Percentiles rank a stretch among this genome's conserved stretches.
Conservation (phyloP, 2,329 filamentous ascomycete species). For the Fusarium anguioides region DNA sequence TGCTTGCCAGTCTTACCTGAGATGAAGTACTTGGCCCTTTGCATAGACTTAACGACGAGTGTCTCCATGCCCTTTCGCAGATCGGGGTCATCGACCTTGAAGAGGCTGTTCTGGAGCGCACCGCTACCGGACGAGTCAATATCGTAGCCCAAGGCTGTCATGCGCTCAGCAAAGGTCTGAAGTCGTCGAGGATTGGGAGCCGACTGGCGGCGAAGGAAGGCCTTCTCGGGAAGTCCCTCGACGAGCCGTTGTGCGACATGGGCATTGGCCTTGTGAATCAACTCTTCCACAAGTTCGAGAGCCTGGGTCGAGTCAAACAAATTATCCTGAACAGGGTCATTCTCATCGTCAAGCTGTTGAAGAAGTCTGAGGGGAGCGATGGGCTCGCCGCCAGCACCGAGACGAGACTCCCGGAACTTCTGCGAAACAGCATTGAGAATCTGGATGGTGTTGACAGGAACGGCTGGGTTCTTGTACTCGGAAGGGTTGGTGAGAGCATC, state of each 20-base stretch:
- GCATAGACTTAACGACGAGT: constrained; percentile 92
- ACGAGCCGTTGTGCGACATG: constrained; percentile 88
- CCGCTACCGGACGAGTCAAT: constrained; percentile 92
- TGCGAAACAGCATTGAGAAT: constrained; percentile 84
- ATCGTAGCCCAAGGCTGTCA: constrained; percentile 90
- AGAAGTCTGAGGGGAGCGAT: constrained; percentile 89
- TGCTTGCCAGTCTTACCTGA: constrained; percentile 81
- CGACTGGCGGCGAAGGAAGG: constrained; percentile 86
- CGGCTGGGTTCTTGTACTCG: constrained; percentile 71
- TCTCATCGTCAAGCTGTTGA: constrained; percentile 96
- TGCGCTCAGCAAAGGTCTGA: constrained; percentile 90
- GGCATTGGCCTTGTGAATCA: constrained; percentile 91
- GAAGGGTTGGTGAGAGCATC: constrained; percentile 75
- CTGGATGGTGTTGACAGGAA: constrained; percentile 80
- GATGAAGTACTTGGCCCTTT: constrained; percentile 94
- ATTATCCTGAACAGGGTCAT: constrained; percentile 95
- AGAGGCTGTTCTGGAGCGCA: constrained; percentile 91
- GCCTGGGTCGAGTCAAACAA: constrained; percentile 92
- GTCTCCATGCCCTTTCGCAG: constrained; percentile 99
- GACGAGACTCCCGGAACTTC: constrained; percentile 89
- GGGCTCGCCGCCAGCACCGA: constrained; percentile 80
- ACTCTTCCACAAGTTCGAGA: constrained; percentile 93
- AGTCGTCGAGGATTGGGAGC: constrained; percentile 89
- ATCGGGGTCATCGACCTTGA: constrained; percentile 89
- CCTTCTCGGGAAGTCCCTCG: constrained; percentile 86